A percentile compares a stretch with the other conserved stretches of the same genome.
phyloP scores from a whole-genome alignment of 2,329 filamentous ascomycete genomes.

The Amauroascus verrucosus region DNA sequence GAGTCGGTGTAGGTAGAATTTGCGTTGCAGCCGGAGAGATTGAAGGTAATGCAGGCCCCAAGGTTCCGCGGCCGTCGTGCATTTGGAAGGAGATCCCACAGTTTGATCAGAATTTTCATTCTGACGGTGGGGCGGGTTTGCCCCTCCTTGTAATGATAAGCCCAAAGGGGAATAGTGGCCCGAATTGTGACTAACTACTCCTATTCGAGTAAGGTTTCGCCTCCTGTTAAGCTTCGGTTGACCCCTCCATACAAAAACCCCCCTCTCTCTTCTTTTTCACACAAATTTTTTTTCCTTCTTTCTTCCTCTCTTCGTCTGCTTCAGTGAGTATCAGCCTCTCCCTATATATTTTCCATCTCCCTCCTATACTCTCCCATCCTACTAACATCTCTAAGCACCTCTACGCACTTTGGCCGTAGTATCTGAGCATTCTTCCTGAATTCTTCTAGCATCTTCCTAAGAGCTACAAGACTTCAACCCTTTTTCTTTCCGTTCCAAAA shows the following conservation, averaged over 20 bases:
- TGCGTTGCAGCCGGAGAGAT: background rate
- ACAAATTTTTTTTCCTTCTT: constrained; percentile 20
- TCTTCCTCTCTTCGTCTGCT: constrained; percentile 34
- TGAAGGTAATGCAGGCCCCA: background rate
- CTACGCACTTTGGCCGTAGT: constrained; percentile 43
- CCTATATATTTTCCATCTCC: constrained; percentile 17
- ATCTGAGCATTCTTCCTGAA: constrained; percentile 38
- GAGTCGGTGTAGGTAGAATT: background rate
- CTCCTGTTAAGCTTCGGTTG: constrained; percentile 23
- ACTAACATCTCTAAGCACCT: constrained; percentile 37
- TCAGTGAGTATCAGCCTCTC: constrained; percentile 35
- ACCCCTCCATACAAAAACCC: constrained; percentile 41
- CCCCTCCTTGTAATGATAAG: constrained; percentile 22
- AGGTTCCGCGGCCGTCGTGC: background rate
- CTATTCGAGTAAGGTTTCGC: constrained; percentile 24
- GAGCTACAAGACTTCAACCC: constrained; percentile 38
- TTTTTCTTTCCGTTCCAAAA: constrained; percentile 13
- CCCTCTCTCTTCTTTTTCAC: constrained; percentile 31
- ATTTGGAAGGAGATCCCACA: background rate
- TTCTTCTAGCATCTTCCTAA: constrained; percentile 40
- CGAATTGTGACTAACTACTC: constrained; percentile 9
- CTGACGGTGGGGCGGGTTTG: constrained; percentile 21
- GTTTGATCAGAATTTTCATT: constrained; percentile 20
- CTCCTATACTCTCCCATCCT: constrained; percentile 19
- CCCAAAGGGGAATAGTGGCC: constrained; percentile 13